These are phyloP conservation scores for Hemisphaericaspora lyxosophila DNA, from an alignment of 1,139 yeast genomes.

Conservation along the genomic window DNA sequence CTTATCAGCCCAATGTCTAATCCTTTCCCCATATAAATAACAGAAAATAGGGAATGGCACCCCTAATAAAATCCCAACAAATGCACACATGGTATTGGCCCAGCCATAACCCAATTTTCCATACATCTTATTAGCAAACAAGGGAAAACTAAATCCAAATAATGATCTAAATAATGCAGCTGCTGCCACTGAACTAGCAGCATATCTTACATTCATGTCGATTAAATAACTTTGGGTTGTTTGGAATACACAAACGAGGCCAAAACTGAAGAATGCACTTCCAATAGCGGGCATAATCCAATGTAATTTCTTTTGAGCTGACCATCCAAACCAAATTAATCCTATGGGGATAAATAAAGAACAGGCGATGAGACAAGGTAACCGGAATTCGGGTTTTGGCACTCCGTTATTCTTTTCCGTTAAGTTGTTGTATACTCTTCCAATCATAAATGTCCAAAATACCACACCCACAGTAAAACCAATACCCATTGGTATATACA, in stretches of 20 bases:
- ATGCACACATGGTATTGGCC: constrained; percentile 48
- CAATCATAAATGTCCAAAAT: constrained; percentile 38
- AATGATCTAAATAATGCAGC: constrained; percentile 47
- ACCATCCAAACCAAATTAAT: constrained; percentile 49
- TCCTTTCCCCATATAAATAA: constrained; percentile 39
- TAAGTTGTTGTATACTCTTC: constrained; percentile 29
- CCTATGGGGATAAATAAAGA: constrained; percentile 42
- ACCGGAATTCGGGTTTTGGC: constrained; percentile 43
- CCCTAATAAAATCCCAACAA: constrained; percentile 39
- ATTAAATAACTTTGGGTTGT: constrained; percentile 44
- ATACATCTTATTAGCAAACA: constrained; percentile 44
- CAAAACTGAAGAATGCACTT: constrained; percentile 44
- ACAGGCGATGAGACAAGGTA: constrained; percentile 41
- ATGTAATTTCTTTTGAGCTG: constrained; percentile 39
- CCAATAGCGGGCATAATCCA: constrained; percentile 52
- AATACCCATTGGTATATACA: constrained; percentile 48
- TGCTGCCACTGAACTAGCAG: constrained; percentile 48
- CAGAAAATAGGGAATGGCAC: constrained; percentile 48
- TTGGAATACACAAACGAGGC: constrained; percentile 46
- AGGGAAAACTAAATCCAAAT: constrained; percentile 45
- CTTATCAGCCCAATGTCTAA: constrained; percentile 37
- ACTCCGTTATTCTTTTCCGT: constrained; percentile 34
- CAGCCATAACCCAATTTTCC: constrained; percentile 42
- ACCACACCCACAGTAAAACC: constrained; percentile 43
- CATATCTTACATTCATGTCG: constrained; percentile 45